Conservation (phyloP, 2,329 filamentous ascomycete genomes). For the Xylariaceae sp. region DNA sequence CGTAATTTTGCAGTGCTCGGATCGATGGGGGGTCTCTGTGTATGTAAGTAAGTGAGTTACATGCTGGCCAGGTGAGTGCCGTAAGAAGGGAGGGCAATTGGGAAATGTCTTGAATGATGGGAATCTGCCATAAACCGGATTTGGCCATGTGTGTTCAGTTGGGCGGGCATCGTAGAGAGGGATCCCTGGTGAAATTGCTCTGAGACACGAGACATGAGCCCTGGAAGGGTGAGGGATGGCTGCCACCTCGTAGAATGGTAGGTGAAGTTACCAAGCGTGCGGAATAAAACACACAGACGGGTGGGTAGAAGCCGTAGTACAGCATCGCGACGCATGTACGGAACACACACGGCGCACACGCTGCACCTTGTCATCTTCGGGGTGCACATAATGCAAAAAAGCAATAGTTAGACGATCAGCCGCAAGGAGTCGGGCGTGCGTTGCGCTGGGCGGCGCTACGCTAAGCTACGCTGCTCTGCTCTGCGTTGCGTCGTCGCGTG, state of each 20-base stretch:
- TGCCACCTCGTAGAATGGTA: not conserved
- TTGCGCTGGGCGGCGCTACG: no score
- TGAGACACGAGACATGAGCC: not conserved
- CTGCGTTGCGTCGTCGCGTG: conserved; percentile 10
- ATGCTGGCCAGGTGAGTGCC: no score
- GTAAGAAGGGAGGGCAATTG: not conserved
- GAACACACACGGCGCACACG: not conserved
- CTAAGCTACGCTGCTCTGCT: no score
- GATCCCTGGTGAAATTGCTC: not conserved
- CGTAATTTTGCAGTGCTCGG: not conserved
- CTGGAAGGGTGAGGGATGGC: not conserved
- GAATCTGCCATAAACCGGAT: not conserved
- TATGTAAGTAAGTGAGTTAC: no score
- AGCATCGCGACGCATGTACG: not conserved
- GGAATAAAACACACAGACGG: not conserved
- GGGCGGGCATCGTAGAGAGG: not conserved
- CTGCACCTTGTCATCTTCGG: not conserved
- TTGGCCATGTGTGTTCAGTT: not conserved
- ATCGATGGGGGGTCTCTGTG: not conserved
- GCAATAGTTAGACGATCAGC: conserved; percentile 10
- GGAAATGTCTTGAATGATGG: not conserved
- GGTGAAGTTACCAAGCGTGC: not conserved
- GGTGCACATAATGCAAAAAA: conserved; percentile 4
- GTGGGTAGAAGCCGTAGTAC: not conserved
- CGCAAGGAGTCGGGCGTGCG: conserved; percentile 3